Conservation (phyloP, 208 protist genomes). For the Trypanosoma congolense region DNA sequence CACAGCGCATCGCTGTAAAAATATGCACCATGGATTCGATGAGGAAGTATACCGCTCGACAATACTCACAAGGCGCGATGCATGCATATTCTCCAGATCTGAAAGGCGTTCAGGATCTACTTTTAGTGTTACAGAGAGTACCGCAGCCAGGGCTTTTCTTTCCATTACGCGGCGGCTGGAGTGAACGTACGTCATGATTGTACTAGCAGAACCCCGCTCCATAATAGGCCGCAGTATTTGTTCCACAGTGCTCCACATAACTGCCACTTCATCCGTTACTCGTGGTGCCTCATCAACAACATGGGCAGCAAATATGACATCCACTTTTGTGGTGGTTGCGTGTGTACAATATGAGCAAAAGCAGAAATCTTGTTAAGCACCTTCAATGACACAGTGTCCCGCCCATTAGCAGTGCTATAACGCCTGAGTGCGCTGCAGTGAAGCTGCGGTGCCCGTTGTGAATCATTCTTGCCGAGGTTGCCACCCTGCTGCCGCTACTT, state of each 20-base stretch:
- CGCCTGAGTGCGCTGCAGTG: constrained; percentile 15
- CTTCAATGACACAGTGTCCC: constrained; percentile 33
- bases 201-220: constrained; percentile 36
- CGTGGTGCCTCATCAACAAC: constrained; percentile 34
- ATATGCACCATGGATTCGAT: constrained; percentile 50
- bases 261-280: constrained; percentile 36
- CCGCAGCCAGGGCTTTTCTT: constrained; percentile 38
- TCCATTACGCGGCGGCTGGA: constrained; percentile 66
- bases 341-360: constrained; percentile 60
- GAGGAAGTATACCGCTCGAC: constrained; percentile 35
- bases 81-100: constrained; percentile 51
- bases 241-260: constrained; percentile 55
- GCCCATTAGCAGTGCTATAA: constrained; percentile 30
- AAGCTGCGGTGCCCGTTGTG: neutral
- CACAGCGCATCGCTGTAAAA: constrained; percentile 69
- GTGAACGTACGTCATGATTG: constrained; percentile 50
- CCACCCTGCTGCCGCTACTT: neutral
- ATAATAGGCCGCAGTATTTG: constrained; percentile 42
- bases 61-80: constrained; percentile 42
- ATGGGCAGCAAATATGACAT: constrained; percentile 39
- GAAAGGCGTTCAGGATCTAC: constrained; percentile 46
- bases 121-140: constrained; percentile 42
- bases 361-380: constrained; percentile 38
- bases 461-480: neutral
- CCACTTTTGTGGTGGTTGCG: constrained; percentile 53